Evolutionary conservation across 352 stramenopile species (phyloP).

Genomic region (Phytophthora constricta): DNA sequence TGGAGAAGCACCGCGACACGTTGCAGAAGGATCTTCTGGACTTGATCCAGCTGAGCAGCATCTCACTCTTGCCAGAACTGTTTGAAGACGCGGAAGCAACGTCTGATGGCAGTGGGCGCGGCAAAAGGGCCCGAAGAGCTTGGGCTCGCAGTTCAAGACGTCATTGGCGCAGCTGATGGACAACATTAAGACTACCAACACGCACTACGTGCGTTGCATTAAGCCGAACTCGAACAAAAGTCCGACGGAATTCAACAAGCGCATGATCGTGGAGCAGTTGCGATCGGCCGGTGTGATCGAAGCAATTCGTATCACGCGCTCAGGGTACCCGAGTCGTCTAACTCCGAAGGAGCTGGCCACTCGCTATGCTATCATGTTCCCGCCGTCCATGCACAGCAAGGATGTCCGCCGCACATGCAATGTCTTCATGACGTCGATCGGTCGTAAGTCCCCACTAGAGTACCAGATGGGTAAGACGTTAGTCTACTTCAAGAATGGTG

Average conservation of each 20-base stretch:
- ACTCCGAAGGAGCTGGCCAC: constrained; percentile 81
- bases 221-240: constrained; percentile 91
- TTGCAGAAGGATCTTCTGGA: constrained; percentile 96
- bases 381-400: constrained; percentile 85
- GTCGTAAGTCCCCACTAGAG: constrained; percentile 83
- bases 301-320: constrained; percentile 92
- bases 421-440: constrained; percentile 85
- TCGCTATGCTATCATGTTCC: constrained; percentile 90
- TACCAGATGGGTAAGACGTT: constrained; percentile 95
- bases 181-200: constrained; percentile 85
- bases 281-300: constrained; percentile 92
- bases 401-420: constrained; percentile 79
- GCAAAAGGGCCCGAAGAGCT: constrained; percentile 75
- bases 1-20: constrained; percentile 97
- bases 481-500: constrained; percentile 96
- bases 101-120: constrained; percentile 45
- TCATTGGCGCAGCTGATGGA: constrained; percentile 87
- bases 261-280: constrained; percentile 92
- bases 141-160: constrained; percentile 87
- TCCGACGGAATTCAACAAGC: constrained; percentile 87
- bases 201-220: constrained; percentile 90
- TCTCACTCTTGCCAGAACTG: constrained; percentile 70
- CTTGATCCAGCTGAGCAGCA: constrained; percentile 78
- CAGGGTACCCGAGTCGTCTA: constrained; percentile 93
- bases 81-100: constrained; percentile 71